A percentile compares a stretch with the other conserved stretches of the same genome.
phyloP scores from a whole-genome alignment of 2,329 filamentous ascomycete species.

The Claviceps purpurea region DNA sequence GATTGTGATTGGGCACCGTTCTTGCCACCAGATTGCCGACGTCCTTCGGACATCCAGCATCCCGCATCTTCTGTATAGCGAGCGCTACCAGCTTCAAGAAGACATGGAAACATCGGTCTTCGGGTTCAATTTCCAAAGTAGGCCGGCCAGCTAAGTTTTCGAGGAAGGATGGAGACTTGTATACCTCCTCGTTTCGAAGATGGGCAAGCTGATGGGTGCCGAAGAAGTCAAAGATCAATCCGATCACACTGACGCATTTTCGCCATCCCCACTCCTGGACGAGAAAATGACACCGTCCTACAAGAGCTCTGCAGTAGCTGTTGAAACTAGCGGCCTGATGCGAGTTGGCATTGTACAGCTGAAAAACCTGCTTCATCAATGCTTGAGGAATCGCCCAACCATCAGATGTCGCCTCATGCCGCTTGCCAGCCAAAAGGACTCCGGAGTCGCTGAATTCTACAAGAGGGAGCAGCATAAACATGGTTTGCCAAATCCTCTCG shows the following conservation, averaged over 20 bases:
- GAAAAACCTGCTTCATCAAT: constrained; percentile 42
- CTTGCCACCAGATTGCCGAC: constrained; percentile 48
- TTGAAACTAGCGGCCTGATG: constrained; percentile 50
- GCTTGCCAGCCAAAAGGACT: constrained; percentile 24
- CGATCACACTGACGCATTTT: constrained; percentile 42
- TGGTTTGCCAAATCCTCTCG: constrained; percentile 42
- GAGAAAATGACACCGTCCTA: constrained; percentile 49
- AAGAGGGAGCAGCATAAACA: constrained; percentile 49
- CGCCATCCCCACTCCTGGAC: constrained; percentile 54
- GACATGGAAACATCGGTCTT: constrained; percentile 53
- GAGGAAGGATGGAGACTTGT: constrained; percentile 46
- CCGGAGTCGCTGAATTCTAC: constrained; percentile 45
- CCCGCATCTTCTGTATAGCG: constrained; percentile 37
- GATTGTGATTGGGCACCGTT: constrained; percentile 51
- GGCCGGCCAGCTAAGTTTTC: constrained; percentile 37
- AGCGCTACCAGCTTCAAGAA: constrained; percentile 51
- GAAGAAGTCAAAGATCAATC: constrained; percentile 55
- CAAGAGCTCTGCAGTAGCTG: constrained; percentile 46
- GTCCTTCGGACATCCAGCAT: constrained; percentile 37
- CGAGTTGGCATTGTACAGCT: constrained; percentile 41
- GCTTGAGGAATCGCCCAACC: constrained; percentile 49
- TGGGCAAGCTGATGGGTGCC: constrained; percentile 47
- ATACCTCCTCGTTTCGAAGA: constrained; percentile 50
- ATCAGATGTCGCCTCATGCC: constrained; percentile 24
- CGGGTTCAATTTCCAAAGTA: constrained; percentile 34